Base-by-base conservation (phyloP, 2,329 filamentous ascomycete species). In the Thelonectria blattea region DNA sequence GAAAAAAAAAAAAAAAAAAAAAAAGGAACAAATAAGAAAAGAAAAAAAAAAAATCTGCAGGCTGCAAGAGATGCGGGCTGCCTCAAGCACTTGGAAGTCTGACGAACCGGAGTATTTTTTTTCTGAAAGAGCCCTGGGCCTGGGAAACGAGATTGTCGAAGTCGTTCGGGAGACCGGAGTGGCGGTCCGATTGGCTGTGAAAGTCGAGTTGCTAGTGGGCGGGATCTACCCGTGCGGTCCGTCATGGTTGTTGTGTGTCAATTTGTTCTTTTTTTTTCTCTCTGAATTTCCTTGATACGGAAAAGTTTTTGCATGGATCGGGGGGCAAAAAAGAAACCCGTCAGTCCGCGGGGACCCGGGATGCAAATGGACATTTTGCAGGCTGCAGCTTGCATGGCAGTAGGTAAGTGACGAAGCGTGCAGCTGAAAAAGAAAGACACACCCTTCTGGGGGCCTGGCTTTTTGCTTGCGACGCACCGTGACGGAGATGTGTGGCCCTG, bases 181-280 rank as follows among this genome's bases (percentile, higher is more conserved):
- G 34, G 34, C 18, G 46, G 32, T 60, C 58, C 58, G 58, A 61
- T 61, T 61, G 59, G 59, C 48, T 61, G 30, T 48, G 11, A 20
- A 9, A 47, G 45, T 5, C 12, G 22, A 14, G 10, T 30, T 54
- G 34, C 39, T 54, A 49, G 51, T 43, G 46, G 60, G 52, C 56
- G 60, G 60, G 56, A 59, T 60, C 56, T 60, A 59, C 60, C 56
- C 56, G 60, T 59, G 52, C 56, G 46, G 52, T 52, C 60, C 60
- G 60, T 46, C 30, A 24, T 24, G 22, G 22, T 37, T 14, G 15
- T 4, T 24, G 22, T 24, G 4, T 7, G 7, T 30, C 27, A 10
- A 8, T 30, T 30, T 30, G 5, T 30, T 30, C 8, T 7, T 30
- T 6, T 30, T 10, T 6, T 30, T 10, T 7, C 9, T 10, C 22